phyloP scores from a whole-genome alignment of 768 basidiomycete genomes.

The Chalciporus piperatus region DNA sequence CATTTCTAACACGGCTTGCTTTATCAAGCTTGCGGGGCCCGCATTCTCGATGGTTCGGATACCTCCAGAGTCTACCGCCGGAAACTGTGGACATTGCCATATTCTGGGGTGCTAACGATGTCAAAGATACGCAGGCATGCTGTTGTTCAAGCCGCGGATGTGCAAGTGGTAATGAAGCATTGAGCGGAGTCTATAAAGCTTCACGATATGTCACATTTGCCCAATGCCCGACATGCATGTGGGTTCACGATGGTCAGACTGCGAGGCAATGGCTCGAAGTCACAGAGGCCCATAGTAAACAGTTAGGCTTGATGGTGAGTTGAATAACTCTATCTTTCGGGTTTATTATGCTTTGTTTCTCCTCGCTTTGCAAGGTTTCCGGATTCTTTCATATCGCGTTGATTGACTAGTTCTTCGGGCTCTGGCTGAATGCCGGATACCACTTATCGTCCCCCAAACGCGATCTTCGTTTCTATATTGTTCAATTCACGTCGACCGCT shows the following conservation, averaged over 20 bases:
- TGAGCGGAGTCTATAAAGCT: constrained; percentile 1
- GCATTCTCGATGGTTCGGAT: constrained; percentile 59
- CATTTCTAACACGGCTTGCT: constrained; percentile 7
- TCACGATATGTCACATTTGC: neutral
- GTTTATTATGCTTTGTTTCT: neutral
- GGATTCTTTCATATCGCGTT: constrained; percentile 13
- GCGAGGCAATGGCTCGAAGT: constrained; percentile 34
- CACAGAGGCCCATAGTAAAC: constrained; percentile 32
- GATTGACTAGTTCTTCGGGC: constrained; percentile 4
- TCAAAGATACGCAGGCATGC: constrained; percentile 15
- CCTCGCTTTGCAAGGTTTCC: neutral
- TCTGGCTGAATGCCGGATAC: constrained; percentile 9
- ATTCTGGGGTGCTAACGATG: constrained; percentile 49
- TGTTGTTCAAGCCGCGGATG: constrained; percentile 16
- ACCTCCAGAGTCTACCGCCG: constrained; percentile 62
- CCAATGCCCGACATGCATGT: constrained; percentile 18
- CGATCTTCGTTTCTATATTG: constrained; percentile 4
- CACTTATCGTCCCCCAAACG: constrained; percentile 7
- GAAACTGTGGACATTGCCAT: constrained; percentile 53
- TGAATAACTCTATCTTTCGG: constrained; percentile 5
- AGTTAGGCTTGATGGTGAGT: constrained; percentile 28
- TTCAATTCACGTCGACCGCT: constrained; percentile 4
- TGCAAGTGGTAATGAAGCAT: constrained; percentile 5
- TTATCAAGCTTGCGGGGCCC: constrained; percentile 44
- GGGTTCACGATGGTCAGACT: constrained; percentile 25